Conservation (phyloP, 169 alveolate genomes). For the Cryptosporidium felis region DNA sequence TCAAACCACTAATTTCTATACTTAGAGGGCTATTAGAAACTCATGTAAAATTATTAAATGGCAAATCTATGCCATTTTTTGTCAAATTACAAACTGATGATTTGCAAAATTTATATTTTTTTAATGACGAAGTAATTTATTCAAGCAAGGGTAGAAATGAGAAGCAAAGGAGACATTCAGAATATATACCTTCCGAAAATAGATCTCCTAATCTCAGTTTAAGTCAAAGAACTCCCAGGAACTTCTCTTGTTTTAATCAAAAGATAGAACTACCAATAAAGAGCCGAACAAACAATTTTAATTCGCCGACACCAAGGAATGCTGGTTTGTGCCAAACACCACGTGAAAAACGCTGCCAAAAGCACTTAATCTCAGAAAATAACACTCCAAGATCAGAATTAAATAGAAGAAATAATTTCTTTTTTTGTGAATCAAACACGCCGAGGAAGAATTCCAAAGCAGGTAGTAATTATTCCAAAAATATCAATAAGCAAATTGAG, state of each 20-base stretch:
- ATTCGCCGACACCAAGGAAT: slow-evolving; percentile 24
- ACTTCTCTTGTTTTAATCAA: neutral
- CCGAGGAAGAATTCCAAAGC: slow-evolving; percentile 9
- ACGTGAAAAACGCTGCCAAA: no score
- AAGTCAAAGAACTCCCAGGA: slow-evolving; percentile 20
- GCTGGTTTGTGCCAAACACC: slow-evolving; percentile 21
- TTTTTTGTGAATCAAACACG: neutral
- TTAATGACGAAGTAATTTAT: neutral
- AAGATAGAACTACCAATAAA: slow-evolving; percentile 42
- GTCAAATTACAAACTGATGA: slow-evolving; percentile 1
- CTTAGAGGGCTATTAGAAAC: slow-evolving; percentile 58
- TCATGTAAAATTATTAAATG: slow-evolving; percentile 12
- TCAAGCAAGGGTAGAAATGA: neutral
- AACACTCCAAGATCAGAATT: neutral
- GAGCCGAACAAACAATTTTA: neutral
- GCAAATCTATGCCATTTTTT: slow-evolving; percentile 61
- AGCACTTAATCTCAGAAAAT: neutral
- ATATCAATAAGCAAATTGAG: neutral
- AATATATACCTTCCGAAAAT: neutral
- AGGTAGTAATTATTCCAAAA: neutral
- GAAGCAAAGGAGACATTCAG: neutral
- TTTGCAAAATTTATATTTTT: neutral
- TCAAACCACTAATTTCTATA: slow-evolving; percentile 27
- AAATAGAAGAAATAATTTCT: neutral
- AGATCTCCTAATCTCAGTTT: neutral